Evolutionary conservation across 352 stramenopile genomes (phyloP).

Genomic region (Globisporangium rhizosaccharum): DNA sequence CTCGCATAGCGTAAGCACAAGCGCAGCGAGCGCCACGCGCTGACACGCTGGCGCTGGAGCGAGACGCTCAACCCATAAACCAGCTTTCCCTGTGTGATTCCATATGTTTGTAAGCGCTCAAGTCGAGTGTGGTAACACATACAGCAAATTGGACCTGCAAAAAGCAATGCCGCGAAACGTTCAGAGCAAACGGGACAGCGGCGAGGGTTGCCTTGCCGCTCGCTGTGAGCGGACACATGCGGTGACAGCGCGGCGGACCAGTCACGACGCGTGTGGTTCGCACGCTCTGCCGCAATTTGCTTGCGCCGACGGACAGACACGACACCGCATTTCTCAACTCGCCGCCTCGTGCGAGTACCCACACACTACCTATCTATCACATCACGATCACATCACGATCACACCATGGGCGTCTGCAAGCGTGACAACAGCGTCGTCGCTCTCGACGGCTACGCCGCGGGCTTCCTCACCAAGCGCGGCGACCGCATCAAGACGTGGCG

Average conservation of each 20-base stretch:
- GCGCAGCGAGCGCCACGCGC: too few species aligned
- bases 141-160: neutral
- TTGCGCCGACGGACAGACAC: neutral
- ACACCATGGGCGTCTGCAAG: conserved; percentile 6
- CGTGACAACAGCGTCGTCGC: conserved; percentile 32
- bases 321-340: conserved; percentile 5
- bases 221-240: too few species aligned
- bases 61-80: too few species aligned
- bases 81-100: too few species aligned
- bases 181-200: neutral
- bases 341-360: neutral
- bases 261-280: neutral
- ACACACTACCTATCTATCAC: neutral
- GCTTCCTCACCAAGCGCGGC: conserved; percentile 62
- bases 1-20: too few species aligned
- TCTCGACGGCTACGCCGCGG: conserved; percentile 61
- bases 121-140: neutral
- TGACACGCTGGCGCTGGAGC: too few species aligned
- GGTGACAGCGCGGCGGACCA: neutral
- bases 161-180: neutral
- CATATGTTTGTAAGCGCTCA: too few species aligned
- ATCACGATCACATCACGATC: neutral
- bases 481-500: conserved; percentile 74
- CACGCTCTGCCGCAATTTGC: too few species aligned
- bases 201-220: neutral